Percentiles rank a stretch among this genome's conserved stretches.
These are phyloP conservation scores for Euptelea pleiosperma DNA, from an alignment of 164 flowering plant genomes.

Conservation along the genomic window DNA sequence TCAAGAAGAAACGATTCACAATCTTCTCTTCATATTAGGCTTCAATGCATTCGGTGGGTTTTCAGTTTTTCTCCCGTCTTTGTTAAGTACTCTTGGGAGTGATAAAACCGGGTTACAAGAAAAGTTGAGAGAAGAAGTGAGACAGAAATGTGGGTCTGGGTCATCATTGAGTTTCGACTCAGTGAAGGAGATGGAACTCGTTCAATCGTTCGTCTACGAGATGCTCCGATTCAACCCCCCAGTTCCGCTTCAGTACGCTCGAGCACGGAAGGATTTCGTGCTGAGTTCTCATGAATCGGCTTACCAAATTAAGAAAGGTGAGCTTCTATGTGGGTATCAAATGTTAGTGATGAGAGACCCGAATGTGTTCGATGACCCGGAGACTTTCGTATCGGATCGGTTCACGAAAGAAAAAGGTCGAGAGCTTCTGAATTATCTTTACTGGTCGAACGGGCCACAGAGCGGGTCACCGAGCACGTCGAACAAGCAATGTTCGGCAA, in stretches of 20 bases:
- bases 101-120: conserved; percentile 48
- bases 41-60: conserved; percentile 91
- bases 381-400: conserved; percentile 56
- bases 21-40: conserved; percentile 69
- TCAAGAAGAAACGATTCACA: conserved; percentile 59
- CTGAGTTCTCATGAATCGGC: conserved; percentile 57
- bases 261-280: conserved; percentile 73
- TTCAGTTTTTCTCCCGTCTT: conserved; percentile 46
- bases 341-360: conserved; percentile 68
- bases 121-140: conserved; percentile 50
- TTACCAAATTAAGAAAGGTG: conserved; percentile 67
- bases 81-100: conserved; percentile 35
- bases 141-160: conserved; percentile 19
- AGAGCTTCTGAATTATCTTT: conserved; percentile 56
- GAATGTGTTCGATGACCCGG: conserved; percentile 61
- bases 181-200: conserved; percentile 47
- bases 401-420: conserved; percentile 48
- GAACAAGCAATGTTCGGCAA: conserved; percentile 84
- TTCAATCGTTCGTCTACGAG: conserved; percentile 75
- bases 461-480: conserved; percentile 52
- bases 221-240: conserved; percentile 71
- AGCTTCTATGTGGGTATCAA: conserved; percentile 80
- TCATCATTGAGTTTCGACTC: conserved; percentile 44
- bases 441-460: conserved; percentile 94
- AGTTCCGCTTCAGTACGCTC: conserved; percentile 59